Base-by-base conservation (phyloP, 176 grass and related monocot genomes). In the Ampelocalamus luodianensis region DNA sequence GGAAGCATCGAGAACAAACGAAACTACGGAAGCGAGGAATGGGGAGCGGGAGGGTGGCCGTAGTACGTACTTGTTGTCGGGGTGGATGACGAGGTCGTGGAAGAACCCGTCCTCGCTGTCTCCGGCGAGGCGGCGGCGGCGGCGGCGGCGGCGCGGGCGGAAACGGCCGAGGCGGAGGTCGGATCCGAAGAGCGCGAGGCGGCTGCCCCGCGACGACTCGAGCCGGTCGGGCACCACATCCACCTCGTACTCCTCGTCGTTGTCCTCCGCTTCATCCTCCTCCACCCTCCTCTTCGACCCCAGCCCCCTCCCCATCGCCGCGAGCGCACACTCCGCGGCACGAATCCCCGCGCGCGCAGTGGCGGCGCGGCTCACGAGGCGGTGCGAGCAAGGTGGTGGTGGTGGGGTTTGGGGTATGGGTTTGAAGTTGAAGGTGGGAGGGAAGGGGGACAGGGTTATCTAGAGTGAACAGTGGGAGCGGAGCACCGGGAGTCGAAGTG, bases 181-280 rank as follows among this genome's bases (percentile, higher is more conserved):
- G 68, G 86, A 89, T 68, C 58, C 70, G 86, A 99, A 69, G 65
- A 96, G 73, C 38, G 80, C 79, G 22, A 92, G 46, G 18, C 90
- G 89, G 84, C 90, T 96, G 22, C 87, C 87, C 10, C 66, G 85
- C 29, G 93, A 96, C 44, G 91, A 85, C 5, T 40, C 46, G 22
- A 89, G 87, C 51, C 38, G 89, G 54, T 96, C 97, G 8, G 59
- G 78, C 65, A 91, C 71, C 45, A 91, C 90, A 22, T 96, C 97
- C 54, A 95, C 88, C 86, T 87, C 77, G 84, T 92, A 95, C 86
- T 95, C 93, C 40, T 62, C 23, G 58, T 61, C 76, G 12, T 70
- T 83, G 1, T 18, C 72, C 10, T 42, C 67, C 42, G 43, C 51
- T 69, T 68, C 72, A 15, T 58, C 77, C 51, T 58, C 79, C 69